A percentile compares a stretch with the other conserved stretches of the same genome.
Evolutionary conservation across 2,329 filamentous ascomycete genomes (phyloP).

Genomic region (Trichophyton simii): DNA sequence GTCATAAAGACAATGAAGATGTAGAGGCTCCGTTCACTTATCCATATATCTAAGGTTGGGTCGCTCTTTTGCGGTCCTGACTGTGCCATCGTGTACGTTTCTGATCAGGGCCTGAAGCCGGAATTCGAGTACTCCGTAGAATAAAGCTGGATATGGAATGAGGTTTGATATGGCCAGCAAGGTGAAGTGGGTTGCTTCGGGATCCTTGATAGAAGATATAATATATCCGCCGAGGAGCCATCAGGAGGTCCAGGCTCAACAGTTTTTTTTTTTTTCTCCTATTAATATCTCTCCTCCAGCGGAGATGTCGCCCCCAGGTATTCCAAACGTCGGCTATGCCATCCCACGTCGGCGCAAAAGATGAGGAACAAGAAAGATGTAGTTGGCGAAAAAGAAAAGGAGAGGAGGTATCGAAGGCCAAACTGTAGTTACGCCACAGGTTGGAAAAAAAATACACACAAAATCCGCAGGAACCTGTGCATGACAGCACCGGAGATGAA

Average conservation of each 20-base stretch:
- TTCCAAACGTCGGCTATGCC: background rate
- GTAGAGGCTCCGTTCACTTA: constrained; percentile 4
- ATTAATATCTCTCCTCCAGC: background rate
- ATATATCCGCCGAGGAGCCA: background rate
- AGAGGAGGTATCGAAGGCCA: background rate
- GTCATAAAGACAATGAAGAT: constrained; percentile 7
- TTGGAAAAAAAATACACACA: background rate
- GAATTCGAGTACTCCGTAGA: background rate
- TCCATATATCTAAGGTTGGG: constrained; percentile 3
- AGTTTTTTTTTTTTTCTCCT: background rate
- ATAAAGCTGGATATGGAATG: background rate
- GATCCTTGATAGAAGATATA: background rate
- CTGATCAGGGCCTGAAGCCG: background rate
- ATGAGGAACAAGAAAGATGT: background rate
- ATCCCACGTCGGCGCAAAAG: background rate
- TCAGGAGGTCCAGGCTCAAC: background rate
- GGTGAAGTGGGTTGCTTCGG: background rate
- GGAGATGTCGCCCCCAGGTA: background rate
- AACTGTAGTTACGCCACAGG: background rate
- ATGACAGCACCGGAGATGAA: background rate
- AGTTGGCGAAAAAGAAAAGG: background rate
- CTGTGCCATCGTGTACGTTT: background rate
- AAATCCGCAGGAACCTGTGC: background rate
- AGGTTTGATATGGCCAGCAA: background rate
- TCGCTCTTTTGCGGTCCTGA: background rate